Percentiles rank a stretch among this genome's conserved stretches.
Conservation (phyloP, 1,139 yeast genomes). For the Suhomyces atakaporum region DNA sequence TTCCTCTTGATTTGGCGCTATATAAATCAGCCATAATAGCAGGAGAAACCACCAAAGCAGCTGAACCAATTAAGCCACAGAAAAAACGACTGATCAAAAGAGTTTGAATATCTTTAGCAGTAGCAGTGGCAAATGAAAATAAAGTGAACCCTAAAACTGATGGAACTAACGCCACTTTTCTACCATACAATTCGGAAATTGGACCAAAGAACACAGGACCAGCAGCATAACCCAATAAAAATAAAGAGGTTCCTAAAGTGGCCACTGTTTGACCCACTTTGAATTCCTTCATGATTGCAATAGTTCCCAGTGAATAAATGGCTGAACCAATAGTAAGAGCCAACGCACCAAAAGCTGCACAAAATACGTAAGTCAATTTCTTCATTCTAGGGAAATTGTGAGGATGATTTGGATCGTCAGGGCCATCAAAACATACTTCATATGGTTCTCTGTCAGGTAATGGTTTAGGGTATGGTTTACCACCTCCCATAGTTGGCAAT, state of each 20-base stretch:
- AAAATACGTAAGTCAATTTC: conserved; percentile 28
- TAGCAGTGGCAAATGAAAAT: conserved; percentile 71
- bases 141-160: conserved; percentile 57
- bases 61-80: conserved; percentile 75
- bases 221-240: conserved; percentile 77
- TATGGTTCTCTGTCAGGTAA: no score
- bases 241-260: conserved; percentile 67
- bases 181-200: conserved; percentile 71
- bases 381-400: conserved; percentile 55
- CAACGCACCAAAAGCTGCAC: conserved; percentile 31
- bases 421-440: conserved; percentile 67
- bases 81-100: conserved; percentile 73
- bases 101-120: conserved; percentile 73
- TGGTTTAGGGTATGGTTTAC: conserved; percentile 59
- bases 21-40: conserved; percentile 81
- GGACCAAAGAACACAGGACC: conserved; percentile 88
- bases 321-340: conserved; percentile 64
- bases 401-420: conserved; percentile 62
- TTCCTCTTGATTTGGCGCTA: conserved; percentile 62
- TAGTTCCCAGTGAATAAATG: conserved; percentile 55
- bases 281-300: conserved; percentile 42
- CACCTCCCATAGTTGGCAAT: conserved; percentile 56
- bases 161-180: conserved; percentile 56
- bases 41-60: conserved; percentile 80
- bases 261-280: conserved; percentile 58